Conservation (phyloP, 2,329 filamentous ascomycete genomes). For the Fusarium nurragi region DNA sequence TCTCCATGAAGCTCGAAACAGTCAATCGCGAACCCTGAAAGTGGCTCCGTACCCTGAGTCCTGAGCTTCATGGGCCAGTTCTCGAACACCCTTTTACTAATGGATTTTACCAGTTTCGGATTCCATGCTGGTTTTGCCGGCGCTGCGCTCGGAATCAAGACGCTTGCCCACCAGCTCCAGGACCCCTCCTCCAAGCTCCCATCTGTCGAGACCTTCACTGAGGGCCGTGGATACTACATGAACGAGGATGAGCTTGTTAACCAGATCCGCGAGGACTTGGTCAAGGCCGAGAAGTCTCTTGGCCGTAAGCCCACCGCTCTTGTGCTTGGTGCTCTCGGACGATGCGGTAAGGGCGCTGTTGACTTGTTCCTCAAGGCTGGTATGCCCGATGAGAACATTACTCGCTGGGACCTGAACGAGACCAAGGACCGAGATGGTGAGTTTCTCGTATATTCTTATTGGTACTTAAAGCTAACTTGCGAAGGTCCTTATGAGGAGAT, state of each 20-base stretch:
- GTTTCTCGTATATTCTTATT: too few species aligned
- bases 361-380: constrained; percentile 81
- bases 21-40: neutral
- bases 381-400: constrained; percentile 58
- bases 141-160: constrained; percentile 77
- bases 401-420: constrained; percentile 77
- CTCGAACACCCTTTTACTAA: neutral
- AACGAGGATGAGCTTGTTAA: constrained; percentile 70
- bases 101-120: constrained; percentile 60
- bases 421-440: constrained; percentile 69
- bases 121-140: constrained; percentile 81
- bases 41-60: neutral
- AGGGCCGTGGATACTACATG: constrained; percentile 70
- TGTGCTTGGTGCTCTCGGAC: constrained; percentile 84
- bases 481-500: constrained; percentile 77
- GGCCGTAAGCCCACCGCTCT: constrained; percentile 77
- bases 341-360: constrained; percentile 86
- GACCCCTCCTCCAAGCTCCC: constrained; percentile 75
- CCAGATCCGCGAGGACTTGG: constrained; percentile 53
- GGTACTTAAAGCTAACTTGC: neutral
- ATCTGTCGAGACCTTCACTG: constrained; percentile 46
- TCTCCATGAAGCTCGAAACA: constrained; percentile 35
- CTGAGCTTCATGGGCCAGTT: neutral
- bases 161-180: constrained; percentile 84
- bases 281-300: constrained; percentile 77